A percentile compares a stretch with the other conserved stretches of the same genome.
phyloP scores from a whole-genome alignment of 1,284 basidiomycete genomes.

The Trichosporon asahii region DNA sequence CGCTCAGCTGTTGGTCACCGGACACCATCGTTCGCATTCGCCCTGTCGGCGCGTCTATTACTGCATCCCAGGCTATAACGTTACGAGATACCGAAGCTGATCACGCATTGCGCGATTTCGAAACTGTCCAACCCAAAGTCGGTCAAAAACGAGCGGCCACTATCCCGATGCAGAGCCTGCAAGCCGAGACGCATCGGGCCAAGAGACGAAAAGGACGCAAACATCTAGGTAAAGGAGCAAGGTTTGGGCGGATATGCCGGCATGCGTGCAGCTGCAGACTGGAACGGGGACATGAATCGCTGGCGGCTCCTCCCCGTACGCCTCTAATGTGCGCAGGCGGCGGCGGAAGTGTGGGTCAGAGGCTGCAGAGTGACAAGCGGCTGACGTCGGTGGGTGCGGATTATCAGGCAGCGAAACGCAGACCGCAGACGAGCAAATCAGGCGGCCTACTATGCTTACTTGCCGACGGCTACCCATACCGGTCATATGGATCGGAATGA shows the following conservation, averaged over 20 bases:
- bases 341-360: neutral
- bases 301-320: neutral
- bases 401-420: neutral
- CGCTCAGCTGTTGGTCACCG: neutral
- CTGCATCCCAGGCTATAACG: neutral
- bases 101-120: neutral
- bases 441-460: slow-evolving; percentile 6
- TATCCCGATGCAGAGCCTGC: neutral
- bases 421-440: neutral
- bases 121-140: neutral
- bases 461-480: neutral
- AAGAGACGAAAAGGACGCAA: neutral
- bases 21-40: neutral
- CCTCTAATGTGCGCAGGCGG: neutral
- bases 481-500: neutral
- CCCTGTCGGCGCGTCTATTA: too few relatives aligned
- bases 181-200: neutral
- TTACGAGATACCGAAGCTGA: neutral
- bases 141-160: neutral
- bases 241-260: neutral
- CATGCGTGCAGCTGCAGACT: neutral
- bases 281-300: neutral
- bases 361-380: neutral
- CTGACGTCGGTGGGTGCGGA: neutral
- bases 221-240: neutral